phyloP scores from a whole-genome alignment of 768 basidiomycete genomes.

The Leucocoprinus birnbaumii region DNA sequence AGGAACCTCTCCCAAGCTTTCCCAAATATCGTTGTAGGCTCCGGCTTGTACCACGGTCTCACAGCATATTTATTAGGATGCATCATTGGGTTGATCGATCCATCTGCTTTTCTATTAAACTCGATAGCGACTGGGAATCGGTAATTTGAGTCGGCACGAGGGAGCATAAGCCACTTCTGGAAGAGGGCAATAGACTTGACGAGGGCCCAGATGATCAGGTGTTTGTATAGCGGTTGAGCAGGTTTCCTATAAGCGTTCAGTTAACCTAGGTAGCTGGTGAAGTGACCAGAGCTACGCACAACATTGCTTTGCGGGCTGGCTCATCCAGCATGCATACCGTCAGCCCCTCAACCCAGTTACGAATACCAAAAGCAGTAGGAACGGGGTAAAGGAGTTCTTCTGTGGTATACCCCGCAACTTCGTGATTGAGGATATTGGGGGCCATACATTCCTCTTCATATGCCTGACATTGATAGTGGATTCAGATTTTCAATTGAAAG shows the following conservation, averaged over 20 bases:
- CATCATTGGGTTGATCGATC: constrained; percentile 26
- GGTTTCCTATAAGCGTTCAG: constrained; percentile 29
- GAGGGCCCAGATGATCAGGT: constrained; percentile 20
- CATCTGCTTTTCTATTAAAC: constrained; percentile 19
- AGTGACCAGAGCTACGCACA: constrained; percentile 26
- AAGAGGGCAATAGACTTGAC: constrained; percentile 25
- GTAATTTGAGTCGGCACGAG: constrained; percentile 22
- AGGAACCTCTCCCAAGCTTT: constrained; percentile 26
- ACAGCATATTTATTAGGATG: constrained; percentile 31
- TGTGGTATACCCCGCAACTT: constrained; percentile 35
- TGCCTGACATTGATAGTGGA: constrained; percentile 23
- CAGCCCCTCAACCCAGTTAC: constrained; percentile 29
- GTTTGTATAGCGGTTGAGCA: constrained; percentile 30
- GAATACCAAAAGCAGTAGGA: constrained; percentile 35
- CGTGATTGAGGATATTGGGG: constrained; percentile 35
- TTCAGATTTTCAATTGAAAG: too few species aligned
- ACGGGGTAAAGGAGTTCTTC: constrained; percentile 37
- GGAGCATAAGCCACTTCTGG: constrained; percentile 37
- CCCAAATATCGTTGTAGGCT: constrained; percentile 23
- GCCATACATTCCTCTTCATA: constrained; percentile 42
- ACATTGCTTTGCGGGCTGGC: constrained; percentile 43
- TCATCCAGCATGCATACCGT: constrained; percentile 39
- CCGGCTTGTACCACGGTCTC: constrained; percentile 47
- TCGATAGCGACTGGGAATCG: constrained; percentile 20
- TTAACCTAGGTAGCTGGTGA: background rate